Evolutionary conservation across 345 rosid genomes (phyloP), one percentile per base, ranked within the genome.

Genomic region (Diplotaxis tenuifolia): DNA sequence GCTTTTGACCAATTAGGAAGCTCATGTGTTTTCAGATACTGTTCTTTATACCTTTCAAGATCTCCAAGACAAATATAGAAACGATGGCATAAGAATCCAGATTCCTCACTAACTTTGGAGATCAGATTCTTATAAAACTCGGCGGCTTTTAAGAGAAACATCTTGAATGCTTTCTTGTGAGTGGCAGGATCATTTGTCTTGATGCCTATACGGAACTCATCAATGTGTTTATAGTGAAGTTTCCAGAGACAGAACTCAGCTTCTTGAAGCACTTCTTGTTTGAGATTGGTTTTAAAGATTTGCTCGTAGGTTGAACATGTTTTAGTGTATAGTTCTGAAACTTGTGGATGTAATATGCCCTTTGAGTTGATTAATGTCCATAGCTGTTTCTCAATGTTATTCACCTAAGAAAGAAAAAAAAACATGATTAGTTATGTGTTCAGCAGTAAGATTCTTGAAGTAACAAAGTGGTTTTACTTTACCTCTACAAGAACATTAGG

Each of bases 1-100:
- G 98, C 90, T 62, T 79, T 80, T 23, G 96, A 94, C 98, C 98
- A 94, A 75, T 89, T 79, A 61, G 81, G 84, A 52, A 73, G 71
- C 18, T 64, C 67, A 12, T 73, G 80, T 10, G 83, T 61, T 27
- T 80, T 84, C 80, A 82, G 80, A 60, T 78, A 85, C 49, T 85
- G 90, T 62, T 89, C 96, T 81, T 79, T 87, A 77, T 94, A 91
- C 82, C 97, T 87, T 76, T 90, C 90, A 21, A 91, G 89, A 84
- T 91, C 97, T 27, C 98, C 97, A 3, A 91, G 93, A 85, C 98
- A 91, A 49, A 94, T 85, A 9, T 83, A 83, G 82, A 94, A 83
- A 9, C 97, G 93, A 73, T 94, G 92, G 81, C 88, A 85, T 47
- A 91, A 80, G 83, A 88, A 86, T 65, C 71, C 76, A 57, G 68